Conservation (phyloP, 1,284 basidiomycete genomes). For the Baeospora myosura region DNA sequence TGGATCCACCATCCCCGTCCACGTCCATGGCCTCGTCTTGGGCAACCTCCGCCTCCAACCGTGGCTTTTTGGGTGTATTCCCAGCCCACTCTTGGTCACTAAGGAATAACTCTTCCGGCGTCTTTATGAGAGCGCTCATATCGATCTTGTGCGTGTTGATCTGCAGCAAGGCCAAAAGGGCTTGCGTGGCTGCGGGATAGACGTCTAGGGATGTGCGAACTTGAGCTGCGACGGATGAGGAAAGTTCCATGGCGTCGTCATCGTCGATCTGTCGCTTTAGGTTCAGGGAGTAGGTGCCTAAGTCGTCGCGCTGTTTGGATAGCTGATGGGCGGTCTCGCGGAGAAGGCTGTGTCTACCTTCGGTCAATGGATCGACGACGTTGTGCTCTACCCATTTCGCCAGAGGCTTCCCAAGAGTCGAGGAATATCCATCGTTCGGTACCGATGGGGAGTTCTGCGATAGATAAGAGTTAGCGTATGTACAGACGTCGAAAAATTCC, state of each 20-base stretch:
- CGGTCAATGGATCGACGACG: slow-evolving; percentile 57
- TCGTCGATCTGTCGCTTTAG: slow-evolving; percentile 4
- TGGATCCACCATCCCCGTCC: slow-evolving; percentile 13
- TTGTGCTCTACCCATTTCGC: slow-evolving; percentile 49
- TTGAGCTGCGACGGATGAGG: no score
- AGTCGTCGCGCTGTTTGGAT: slow-evolving; percentile 7
- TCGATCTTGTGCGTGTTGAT: slow-evolving; percentile 50
- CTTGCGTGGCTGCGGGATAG: slow-evolving; percentile 32
- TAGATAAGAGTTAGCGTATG: background rate
- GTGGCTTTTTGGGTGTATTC: slow-evolving; percentile 29
- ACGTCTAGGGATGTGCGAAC: slow-evolving; percentile 36
- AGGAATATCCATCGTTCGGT: no score
- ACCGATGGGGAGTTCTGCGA: slow-evolving; percentile 7
- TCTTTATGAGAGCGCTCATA: slow-evolving; percentile 55
- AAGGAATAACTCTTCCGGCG: slow-evolving; percentile 54
- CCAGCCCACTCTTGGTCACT: slow-evolving; percentile 58
- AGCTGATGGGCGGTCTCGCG: slow-evolving; percentile 30
- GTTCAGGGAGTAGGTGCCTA: background rate
- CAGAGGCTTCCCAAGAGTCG: slow-evolving; percentile 38
- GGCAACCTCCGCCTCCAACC: slow-evolving; percentile 17
- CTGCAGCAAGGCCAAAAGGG: slow-evolving; percentile 35
- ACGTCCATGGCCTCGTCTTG: slow-evolving; percentile 24
- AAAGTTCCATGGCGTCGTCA: slow-evolving; percentile 18
- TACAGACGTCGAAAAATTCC: slow-evolving; percentile 2
- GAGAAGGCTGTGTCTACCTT: slow-evolving; percentile 39